Conservation (phyloP, 495 filamentous ascomycete species). For the Penicilliopsis zonata region DNA sequence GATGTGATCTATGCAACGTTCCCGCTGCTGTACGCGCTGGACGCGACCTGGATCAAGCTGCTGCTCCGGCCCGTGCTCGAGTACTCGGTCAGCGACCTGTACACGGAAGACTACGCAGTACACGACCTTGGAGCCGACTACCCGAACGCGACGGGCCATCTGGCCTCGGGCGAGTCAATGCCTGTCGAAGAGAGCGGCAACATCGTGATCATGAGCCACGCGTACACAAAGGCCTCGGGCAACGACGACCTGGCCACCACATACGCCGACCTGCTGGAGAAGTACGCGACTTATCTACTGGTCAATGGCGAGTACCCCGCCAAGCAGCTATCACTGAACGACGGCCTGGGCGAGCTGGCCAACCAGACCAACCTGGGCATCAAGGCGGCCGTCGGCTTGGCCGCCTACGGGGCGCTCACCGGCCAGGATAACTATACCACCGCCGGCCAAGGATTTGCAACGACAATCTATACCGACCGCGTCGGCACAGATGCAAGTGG, state of each 20-base stretch:
- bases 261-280: constrained; percentile 18
- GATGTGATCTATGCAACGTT: constrained; percentile 32
- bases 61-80: constrained; percentile 29
- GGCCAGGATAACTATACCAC: constrained; percentile 21
- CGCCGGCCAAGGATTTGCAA: constrained; percentile 18
- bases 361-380: constrained; percentile 42
- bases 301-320: constrained; percentile 28
- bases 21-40: constrained; percentile 28
- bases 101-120: constrained; percentile 20
- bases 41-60: constrained; percentile 27
- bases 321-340: constrained; percentile 35
- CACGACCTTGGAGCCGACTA: constrained; percentile 26
- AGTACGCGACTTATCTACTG: constrained; percentile 35
- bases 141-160: constrained; percentile 32
- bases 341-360: constrained; percentile 28
- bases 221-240: constrained; percentile 23
- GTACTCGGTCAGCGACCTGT: constrained; percentile 22
- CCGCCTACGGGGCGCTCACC: constrained; percentile 23
- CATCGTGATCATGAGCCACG: constrained; percentile 26
- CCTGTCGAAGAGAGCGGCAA: constrained; percentile 27
- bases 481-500: constrained; percentile 20
- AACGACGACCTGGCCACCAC: constrained; percentile 14
- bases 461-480: constrained; percentile 25
- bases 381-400: constrained; percentile 36
- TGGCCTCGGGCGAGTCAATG: constrained; percentile 17